Conservation (phyloP, 106 monocot species). For the Posidonia australis region DNA sequence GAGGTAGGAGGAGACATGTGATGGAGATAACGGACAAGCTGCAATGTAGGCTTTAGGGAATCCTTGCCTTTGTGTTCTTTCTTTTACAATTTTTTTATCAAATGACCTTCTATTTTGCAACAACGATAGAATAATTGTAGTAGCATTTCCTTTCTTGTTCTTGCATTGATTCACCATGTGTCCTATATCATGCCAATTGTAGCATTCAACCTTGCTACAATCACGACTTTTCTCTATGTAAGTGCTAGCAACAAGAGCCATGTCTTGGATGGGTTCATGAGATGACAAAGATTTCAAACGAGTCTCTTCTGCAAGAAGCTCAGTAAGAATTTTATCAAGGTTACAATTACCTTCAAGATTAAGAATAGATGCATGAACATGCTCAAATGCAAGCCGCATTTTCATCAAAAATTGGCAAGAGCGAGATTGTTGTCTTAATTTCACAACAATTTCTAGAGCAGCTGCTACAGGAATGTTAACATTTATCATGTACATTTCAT, state of each 20-base stretch:
- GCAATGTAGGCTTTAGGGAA: background rate
- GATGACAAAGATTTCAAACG: too few species aligned
- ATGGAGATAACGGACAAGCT: background rate
- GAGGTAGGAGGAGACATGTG: background rate
- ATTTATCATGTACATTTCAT: conserved; percentile 5
- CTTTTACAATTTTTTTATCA: conserved; percentile 9
- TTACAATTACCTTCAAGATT: background rate
- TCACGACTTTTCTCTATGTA: background rate
- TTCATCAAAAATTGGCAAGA: conserved; percentile 7
- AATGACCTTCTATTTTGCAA: conserved; percentile 12
- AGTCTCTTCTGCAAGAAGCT: too few species aligned
- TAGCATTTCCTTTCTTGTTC: conserved; percentile 1
- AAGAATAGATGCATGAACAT: background rate
- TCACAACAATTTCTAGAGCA: background rate
- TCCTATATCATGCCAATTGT: conserved; percentile 1
- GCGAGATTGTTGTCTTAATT: background rate
- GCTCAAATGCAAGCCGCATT: background rate
- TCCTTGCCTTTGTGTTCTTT: background rate
- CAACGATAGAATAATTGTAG: conserved; percentile 2
- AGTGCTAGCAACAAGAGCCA: background rate
- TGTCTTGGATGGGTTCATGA: too few species aligned
- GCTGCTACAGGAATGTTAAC: background rate
- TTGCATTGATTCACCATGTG: conserved; percentile 2
- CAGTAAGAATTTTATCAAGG: background rate
- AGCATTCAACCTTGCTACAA: conserved; percentile 4